Percentiles rank a stretch among this genome's conserved stretches.
Conservation (phyloP, 2,329 filamentous ascomycete genomes). For the Nemania diffusa region DNA sequence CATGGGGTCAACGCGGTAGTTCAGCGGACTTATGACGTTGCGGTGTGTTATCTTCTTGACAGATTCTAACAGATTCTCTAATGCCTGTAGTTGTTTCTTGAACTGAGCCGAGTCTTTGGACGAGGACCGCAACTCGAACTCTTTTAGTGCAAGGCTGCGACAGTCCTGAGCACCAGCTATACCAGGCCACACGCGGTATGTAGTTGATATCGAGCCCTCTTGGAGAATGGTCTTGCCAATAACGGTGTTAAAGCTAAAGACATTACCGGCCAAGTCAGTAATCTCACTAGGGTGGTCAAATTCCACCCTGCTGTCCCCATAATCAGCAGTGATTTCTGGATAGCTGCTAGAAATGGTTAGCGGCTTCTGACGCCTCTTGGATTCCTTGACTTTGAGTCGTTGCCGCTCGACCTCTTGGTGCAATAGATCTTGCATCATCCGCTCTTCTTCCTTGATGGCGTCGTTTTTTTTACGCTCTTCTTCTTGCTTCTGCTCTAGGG, state of each 20-base stretch:
- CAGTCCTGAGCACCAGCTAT: conserved; percentile 64
- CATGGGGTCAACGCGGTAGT: conserved; percentile 78
- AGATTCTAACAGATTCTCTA: conserved; percentile 80
- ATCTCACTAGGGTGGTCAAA: conserved; percentile 76
- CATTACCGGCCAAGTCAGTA: conserved; percentile 71
- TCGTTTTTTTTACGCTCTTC: conserved; percentile 64
- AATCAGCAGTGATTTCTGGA: conserved; percentile 49
- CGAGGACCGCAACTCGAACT: conserved; percentile 68
- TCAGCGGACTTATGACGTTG: conserved; percentile 81
- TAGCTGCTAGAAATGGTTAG: conserved; percentile 54
- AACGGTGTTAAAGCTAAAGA: conserved; percentile 75
- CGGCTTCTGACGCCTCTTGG: conserved; percentile 68
- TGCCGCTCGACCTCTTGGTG: conserved; percentile 77
- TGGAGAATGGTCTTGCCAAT: conserved; percentile 74
- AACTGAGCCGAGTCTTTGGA: conserved; percentile 70
- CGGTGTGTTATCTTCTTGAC: conserved; percentile 80
- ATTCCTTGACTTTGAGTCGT: conserved; percentile 71
- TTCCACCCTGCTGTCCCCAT: conserved; percentile 56
- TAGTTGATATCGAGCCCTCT: conserved; percentile 72
- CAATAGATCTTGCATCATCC: conserved; percentile 75
- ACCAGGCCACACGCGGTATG: conserved; percentile 78
- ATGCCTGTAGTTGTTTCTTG: conserved; percentile 78
- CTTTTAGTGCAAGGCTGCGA: conserved; percentile 78
- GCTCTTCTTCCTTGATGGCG: conserved; percentile 74
- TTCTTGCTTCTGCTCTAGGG: conserved; percentile 64